Evolutionary conservation across 176 grass and related monocot species (phyloP), one percentile per base, ranked within the genome.

Genomic region (Avena sativa): DNA sequence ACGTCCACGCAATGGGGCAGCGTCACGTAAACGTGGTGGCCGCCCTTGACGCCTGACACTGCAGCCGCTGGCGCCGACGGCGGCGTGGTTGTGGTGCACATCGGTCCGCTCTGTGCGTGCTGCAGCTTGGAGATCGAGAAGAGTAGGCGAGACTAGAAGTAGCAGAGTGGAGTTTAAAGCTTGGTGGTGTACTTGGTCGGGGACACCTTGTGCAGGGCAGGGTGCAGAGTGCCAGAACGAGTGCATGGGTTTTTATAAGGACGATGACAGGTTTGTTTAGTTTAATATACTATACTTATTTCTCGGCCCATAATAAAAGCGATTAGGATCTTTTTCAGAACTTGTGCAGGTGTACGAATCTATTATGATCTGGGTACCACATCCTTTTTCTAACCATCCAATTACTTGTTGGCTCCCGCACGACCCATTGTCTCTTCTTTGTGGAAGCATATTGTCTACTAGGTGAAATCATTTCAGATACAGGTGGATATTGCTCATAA

Each of bases 11-110:
- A 50, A 25, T 70, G 88, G 11, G 90, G 32, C n/a, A 91, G 38
- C 20, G 61, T 76, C 70, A 84, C 78, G 50, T 94, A 98, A 49
- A 95, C 86, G 55, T 75, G 83, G 43, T 52, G 81, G 49, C 12
- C 48, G 21, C 59, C 87, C n/a, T 89, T 86, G 26, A 26, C 52
- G 14, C 57, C 36, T 26, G 86, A 47, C 12, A 36, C 40, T 10
- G 68, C 43, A 16, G 77, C 61, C 12, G 44, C 43, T 3, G 79
- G 56, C 47, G 44, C 25, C 8, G 88, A 40, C 62, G 90, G 83
- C 66, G 38, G 74, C 34, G 84, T 64, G 19, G 60, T 87, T 52
- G 69, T 89, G 53, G 69, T 95, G 85, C 93, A 91, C 93, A 95
- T 95, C 84, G 47, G 64, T 30, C 69, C 65, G 17, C 76, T 15